Evolutionary conservation across 106 monocot genomes (phyloP).

Genomic region (Agapanthus africanus): DNA sequence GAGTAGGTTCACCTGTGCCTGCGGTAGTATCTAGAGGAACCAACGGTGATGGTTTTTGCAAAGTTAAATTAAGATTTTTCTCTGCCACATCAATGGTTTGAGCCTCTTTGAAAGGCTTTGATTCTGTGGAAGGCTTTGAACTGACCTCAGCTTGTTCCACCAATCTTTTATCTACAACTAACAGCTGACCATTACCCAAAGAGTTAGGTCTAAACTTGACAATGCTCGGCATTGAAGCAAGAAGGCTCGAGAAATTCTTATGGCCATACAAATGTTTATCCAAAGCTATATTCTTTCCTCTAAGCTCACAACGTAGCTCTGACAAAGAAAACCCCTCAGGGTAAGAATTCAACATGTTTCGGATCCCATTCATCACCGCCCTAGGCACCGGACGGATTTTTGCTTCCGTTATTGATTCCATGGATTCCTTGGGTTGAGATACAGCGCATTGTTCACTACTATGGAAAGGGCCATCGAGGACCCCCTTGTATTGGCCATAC

Average conservation of each 20-base stretch:
- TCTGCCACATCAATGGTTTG: conserved; percentile 6
- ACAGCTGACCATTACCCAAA: conserved; percentile 13
- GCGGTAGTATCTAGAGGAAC: background rate
- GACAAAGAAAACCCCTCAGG: conserved; percentile 60
- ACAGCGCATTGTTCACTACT: conserved; percentile 14
- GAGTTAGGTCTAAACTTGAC: conserved; percentile 39
- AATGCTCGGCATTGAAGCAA: conserved; percentile 51
- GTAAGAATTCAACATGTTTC: conserved; percentile 36
- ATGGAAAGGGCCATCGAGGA: conserved; percentile 59
- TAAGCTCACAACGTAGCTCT: conserved; percentile 46
- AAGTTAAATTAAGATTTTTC: background rate
- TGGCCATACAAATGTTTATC: conserved; percentile 69
- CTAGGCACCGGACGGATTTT: conserved; percentile 52
- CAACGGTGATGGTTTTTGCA: conserved; percentile 14
- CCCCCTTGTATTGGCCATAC: conserved; percentile 77
- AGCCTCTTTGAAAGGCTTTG: conserved; percentile 17
- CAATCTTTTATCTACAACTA: conserved; percentile 33
- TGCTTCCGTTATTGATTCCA: conserved; percentile 31
- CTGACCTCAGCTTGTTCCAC: conserved; percentile 18
- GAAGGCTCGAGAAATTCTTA: conserved; percentile 62
- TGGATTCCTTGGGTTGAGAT: conserved; percentile 32
- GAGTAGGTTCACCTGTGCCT: background rate
- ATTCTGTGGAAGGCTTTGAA: background rate
- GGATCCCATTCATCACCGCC: conserved; percentile 40
- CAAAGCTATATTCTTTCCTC: conserved; percentile 36